These are phyloP conservation scores for Sphaerulina populicola DNA, from an alignment of 2,329 filamentous ascomycete species.

Conservation along the genomic window DNA sequence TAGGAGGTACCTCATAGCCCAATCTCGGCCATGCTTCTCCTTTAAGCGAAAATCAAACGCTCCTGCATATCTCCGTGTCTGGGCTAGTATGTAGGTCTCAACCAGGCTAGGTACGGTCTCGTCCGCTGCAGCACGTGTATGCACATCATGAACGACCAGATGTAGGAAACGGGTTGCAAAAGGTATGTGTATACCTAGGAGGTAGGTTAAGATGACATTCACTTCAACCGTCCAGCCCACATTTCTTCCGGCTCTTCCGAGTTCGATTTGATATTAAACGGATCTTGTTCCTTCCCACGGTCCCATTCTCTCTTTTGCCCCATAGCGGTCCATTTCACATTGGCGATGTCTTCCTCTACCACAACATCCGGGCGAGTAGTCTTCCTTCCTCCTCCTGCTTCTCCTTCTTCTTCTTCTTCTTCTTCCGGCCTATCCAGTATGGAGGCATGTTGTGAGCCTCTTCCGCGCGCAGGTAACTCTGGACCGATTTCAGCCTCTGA, in stretches of 20 bases:
- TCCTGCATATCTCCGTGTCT: neutral
- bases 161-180: no score
- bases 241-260: neutral
- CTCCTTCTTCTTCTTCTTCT: conserved; percentile 51
- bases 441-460: neutral
- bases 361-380: conserved; percentile 53
- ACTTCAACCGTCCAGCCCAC: neutral
- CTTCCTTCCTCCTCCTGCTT: conserved; percentile 50
- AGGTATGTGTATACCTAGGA: neutral
- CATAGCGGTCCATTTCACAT: conserved; percentile 34
- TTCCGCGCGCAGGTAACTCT: neutral
- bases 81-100: neutral
- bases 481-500: conserved; percentile 53
- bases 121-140: neutral
- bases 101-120: neutral
- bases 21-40: conserved; percentile 1
- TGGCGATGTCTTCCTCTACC: conserved; percentile 51
- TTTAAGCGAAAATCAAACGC: neutral
- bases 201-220: neutral
- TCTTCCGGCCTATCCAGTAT: conserved; percentile 62
- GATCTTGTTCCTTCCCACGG: conserved; percentile 46
- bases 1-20: conserved; percentile 1
- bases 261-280: neutral
- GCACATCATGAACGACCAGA: neutral
- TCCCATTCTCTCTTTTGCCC: conserved; percentile 59